These are phyloP conservation scores for Saccharomyces hybrid DNA, from an alignment of 1,139 yeast species.

Conservation along the genomic window DNA sequence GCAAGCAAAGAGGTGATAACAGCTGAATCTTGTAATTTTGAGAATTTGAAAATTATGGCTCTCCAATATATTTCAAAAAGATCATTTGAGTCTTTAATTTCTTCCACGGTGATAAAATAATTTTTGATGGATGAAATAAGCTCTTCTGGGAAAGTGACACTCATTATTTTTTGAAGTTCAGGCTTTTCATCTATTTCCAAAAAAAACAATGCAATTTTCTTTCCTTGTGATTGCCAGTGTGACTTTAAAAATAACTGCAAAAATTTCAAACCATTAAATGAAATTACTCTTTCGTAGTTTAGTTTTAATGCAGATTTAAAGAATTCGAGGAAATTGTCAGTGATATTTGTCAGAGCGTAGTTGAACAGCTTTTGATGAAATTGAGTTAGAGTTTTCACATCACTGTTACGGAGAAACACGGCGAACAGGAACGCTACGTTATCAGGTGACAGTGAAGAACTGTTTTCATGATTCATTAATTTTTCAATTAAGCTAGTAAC, in stretches of 20 bases:
- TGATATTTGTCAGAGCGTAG: conserved; percentile 31
- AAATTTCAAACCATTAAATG: conserved; percentile 39
- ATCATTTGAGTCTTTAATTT: conserved; percentile 11
- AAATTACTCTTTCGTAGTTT: conserved; percentile 40
- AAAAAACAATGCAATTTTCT: conserved; percentile 41
- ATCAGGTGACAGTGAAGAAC: conserved; percentile 19
- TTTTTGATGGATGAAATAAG: conserved; percentile 6
- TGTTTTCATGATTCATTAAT: conserved; percentile 8
- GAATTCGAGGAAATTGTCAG: conserved; percentile 41
- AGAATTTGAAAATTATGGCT: conserved; percentile 17
- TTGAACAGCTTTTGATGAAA: conserved; percentile 40
- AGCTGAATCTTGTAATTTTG: conserved; percentile 9
- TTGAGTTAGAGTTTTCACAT: conserved; percentile 41
- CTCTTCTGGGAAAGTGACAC: conserved; percentile 18
- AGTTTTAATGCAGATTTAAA: conserved; percentile 40
- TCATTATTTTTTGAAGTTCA: conserved; percentile 9
- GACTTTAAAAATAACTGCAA: conserved; percentile 45
- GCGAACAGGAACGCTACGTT: conserved; percentile 35
- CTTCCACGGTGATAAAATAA: conserved; percentile 1
- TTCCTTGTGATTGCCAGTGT: conserved; percentile 31
- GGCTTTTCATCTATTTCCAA: conserved; percentile 30
- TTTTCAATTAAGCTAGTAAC: conserved; percentile 14
- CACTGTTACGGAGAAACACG: conserved; percentile 52
- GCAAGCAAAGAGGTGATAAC: conserved; percentile 11
- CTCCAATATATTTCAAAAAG: conserved; percentile 34